These are phyloP conservation scores for Suhomyces sp. DNA, from an alignment of 805 yeast species.

Conservation along the genomic window DNA sequence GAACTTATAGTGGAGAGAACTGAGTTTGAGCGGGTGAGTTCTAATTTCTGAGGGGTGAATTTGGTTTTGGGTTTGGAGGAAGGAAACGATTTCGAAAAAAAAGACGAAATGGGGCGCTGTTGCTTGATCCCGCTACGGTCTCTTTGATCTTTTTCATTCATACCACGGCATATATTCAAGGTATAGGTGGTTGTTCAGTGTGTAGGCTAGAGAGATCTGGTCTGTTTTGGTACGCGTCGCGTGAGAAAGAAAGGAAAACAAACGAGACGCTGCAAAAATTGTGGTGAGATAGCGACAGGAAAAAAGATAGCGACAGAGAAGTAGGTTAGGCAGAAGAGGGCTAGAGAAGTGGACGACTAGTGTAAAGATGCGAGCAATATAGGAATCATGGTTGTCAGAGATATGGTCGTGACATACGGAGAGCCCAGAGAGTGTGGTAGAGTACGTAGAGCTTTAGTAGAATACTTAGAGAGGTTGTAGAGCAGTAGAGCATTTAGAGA, in stretches of 20 bases:
- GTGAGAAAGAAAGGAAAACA: background rate
- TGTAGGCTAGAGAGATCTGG: background rate
- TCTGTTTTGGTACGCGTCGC: background rate
- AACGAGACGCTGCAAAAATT: background rate
- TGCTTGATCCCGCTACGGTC: constrained; percentile 3
- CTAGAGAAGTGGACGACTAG: background rate
- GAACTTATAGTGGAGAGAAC: constrained; percentile 17
- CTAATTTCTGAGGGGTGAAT: background rate
- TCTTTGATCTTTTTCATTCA: background rate
- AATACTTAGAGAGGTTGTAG: background rate
- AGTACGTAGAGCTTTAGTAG: no score
- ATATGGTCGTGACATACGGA: background rate
- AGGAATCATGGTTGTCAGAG: background rate
- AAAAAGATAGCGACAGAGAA: no score
- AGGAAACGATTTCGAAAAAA: constrained; percentile 15
- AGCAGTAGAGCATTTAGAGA: background rate
- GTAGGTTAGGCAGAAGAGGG: no score
- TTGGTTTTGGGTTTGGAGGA: background rate
- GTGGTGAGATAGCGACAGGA: background rate
- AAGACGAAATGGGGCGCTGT: constrained; percentile 29
- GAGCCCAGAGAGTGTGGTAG: background rate
- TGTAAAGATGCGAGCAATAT: background rate
- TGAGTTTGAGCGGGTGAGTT: constrained; percentile 18
- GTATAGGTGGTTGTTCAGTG: background rate
- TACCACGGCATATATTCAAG: background rate